These are phyloP conservation scores for Stipa capillata DNA, from an alignment of 176 grass and related monocot species.

Conservation along the genomic window DNA sequence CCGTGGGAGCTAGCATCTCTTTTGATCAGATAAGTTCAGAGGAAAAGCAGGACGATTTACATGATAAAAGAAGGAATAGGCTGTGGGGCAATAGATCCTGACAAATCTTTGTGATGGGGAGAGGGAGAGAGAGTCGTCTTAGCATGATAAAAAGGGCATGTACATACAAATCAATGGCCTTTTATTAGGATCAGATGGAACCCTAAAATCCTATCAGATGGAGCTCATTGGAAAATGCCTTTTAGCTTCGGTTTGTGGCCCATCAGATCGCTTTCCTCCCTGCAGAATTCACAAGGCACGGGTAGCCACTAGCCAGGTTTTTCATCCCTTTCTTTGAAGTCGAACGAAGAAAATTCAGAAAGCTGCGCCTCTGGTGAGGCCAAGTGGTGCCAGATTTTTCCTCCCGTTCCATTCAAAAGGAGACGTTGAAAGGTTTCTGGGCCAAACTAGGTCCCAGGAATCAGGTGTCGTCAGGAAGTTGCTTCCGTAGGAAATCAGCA, in stretches of 20 bases:
- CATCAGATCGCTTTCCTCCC: constrained; percentile 19
- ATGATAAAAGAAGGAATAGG: neutral
- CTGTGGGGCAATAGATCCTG: neutral
- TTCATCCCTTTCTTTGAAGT: neutral
- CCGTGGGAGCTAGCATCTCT: constrained; percentile 14
- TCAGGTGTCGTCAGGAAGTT: constrained; percentile 15
- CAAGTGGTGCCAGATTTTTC: constrained; percentile 14
- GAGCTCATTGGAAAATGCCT: too few relatives aligned
- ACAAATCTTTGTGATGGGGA: constrained; percentile 3
- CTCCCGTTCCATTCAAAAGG: neutral
- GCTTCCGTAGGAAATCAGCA: constrained; percentile 41
- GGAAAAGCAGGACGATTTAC: neutral
- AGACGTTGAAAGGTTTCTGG: constrained; percentile 28
- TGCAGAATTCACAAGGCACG: constrained; percentile 9
- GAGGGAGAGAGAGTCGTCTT: neutral
- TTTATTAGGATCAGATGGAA: constrained; percentile 12
- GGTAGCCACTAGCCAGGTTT: neutral
- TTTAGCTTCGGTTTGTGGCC: neutral
- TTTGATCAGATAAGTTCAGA: constrained; percentile 19
- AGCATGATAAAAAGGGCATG: neutral
- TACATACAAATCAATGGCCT: neutral
- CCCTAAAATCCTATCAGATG: neutral
- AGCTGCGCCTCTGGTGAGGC: constrained; percentile 12
- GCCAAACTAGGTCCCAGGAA: constrained; percentile 25
- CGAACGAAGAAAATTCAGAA: neutral